Evolutionary conservation across 345 rosid genomes (phyloP).

Genomic region (Brassica carinata): DNA sequence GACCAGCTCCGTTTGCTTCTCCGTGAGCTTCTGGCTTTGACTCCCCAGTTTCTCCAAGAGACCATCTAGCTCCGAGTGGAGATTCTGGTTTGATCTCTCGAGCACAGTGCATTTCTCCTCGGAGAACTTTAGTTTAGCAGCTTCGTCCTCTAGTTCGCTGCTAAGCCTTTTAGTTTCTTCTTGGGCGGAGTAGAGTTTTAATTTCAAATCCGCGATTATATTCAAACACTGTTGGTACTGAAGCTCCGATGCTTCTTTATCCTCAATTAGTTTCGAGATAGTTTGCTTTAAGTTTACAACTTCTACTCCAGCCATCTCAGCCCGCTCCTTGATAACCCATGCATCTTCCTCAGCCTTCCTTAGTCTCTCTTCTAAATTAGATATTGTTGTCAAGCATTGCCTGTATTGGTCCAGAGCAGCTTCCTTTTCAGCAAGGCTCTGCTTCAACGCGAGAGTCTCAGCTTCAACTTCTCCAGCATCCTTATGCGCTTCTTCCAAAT

Average conservation of each 20-base stretch:
- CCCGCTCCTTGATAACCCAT: conserved; percentile 47
- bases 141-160: conserved; percentile 60
- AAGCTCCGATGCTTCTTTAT: conserved; percentile 69
- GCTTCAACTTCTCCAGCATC: conserved; percentile 61
- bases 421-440: conserved; percentile 64
- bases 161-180: conserved; percentile 72
- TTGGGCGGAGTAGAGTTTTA: conserved; percentile 53
- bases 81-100: conserved; percentile 78
- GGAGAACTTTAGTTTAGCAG: conserved; percentile 65
- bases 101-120: conserved; percentile 77
- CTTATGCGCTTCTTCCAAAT: conserved; percentile 59
- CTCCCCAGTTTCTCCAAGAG: conserved; percentile 56
- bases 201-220: conserved; percentile 63
- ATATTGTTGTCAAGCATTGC: conserved; percentile 56
- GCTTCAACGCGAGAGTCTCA: conserved; percentile 55
- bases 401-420: conserved; percentile 52
- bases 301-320: conserved; percentile 63
- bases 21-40: conserved; percentile 71
- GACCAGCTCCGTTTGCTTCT: conserved; percentile 86
- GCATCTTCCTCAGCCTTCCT: conserved; percentile 60
- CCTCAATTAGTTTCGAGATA: conserved; percentile 52
- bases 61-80: conserved; percentile 73
- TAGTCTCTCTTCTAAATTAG: conserved; percentile 58
- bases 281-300: conserved; percentile 66
- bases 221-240: conserved; percentile 73